These are phyloP conservation scores for Malus hybrid DNA, from an alignment of 331 rosid genomes.

Conservation along the genomic window DNA sequence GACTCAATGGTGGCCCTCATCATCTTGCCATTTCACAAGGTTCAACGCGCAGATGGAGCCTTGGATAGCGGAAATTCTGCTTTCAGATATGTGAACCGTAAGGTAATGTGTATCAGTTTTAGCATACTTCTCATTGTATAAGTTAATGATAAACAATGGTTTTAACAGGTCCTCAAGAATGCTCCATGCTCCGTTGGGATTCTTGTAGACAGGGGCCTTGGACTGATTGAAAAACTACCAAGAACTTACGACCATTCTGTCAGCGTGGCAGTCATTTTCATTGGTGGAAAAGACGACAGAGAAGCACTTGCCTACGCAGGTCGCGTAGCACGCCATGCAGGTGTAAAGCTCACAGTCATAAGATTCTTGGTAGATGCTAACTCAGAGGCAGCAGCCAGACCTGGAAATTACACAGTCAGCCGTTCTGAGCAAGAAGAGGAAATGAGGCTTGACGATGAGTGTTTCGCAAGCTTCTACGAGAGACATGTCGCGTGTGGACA, in stretches of 20 bases:
- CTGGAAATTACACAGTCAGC: slow-evolving; percentile 33
- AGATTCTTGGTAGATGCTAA: slow-evolving; percentile 63
- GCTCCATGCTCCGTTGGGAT: slow-evolving; percentile 95
- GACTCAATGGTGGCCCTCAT: slow-evolving; percentile 66
- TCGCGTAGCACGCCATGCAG: slow-evolving; percentile 60
- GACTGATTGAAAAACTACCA: slow-evolving; percentile 52
- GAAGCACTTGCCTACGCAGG: slow-evolving; percentile 74
- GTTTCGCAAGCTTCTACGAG: slow-evolving; percentile 75
- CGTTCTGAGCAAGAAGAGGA: slow-evolving; percentile 57
- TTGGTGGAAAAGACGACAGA: slow-evolving; percentile 85
- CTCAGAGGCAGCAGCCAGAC: slow-evolving; percentile 41
- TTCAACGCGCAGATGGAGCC: slow-evolving; percentile 42
- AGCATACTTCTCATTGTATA: neutral
- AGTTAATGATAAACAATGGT: slow-evolving; percentile 12
- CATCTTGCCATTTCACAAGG: slow-evolving; percentile 82
- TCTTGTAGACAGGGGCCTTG: slow-evolving; percentile 86
- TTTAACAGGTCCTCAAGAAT: slow-evolving; percentile 54
- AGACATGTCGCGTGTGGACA: slow-evolving; percentile 46
- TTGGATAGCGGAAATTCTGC: slow-evolving; percentile 48
- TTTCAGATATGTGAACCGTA: slow-evolving; percentile 75
- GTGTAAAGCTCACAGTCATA: slow-evolving; percentile 68
- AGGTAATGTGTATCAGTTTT: slow-evolving; percentile 36
- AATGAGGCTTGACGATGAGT: slow-evolving; percentile 57
- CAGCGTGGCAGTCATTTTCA: slow-evolving; percentile 59
- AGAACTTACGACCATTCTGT: slow-evolving; percentile 24